Percentiles rank a stretch among this genome's conserved stretches.
phyloP scores from a whole-genome alignment of 2,329 filamentous ascomycete species.

The Aspergillus unguis region DNA sequence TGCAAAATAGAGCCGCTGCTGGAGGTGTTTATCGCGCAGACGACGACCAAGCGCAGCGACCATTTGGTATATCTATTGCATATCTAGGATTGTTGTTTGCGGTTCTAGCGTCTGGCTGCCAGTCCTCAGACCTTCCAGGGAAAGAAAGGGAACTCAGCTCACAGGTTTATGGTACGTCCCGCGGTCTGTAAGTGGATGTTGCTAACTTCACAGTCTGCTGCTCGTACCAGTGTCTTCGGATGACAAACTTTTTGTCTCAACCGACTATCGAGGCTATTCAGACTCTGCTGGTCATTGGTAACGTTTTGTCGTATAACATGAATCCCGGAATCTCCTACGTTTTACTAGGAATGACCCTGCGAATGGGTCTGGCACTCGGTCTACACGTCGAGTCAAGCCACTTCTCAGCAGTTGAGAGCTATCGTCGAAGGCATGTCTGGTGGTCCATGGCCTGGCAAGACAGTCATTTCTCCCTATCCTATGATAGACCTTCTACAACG shows the following conservation, averaged over 20 bases:
- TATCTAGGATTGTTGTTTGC: conserved; percentile 61
- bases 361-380: conserved; percentile 59
- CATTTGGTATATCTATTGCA: conserved; percentile 57
- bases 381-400: conserved; percentile 58
- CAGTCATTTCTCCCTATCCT: conserved; percentile 61
- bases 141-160: conserved; percentile 62
- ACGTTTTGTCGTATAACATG: conserved; percentile 62
- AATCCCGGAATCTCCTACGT: conserved; percentile 64
- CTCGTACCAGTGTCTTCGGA: conserved; percentile 62
- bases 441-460: conserved; percentile 66
- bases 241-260: conserved; percentile 62
- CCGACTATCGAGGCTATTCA: conserved; percentile 61
- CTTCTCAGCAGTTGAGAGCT: conserved; percentile 49
- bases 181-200: not conserved
- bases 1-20: conserved; percentile 50
- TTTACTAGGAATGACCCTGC: conserved; percentile 57
- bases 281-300: conserved; percentile 59
- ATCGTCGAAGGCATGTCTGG: conserved; percentile 46
- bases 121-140: conserved; percentile 56
- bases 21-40: conserved; percentile 41
- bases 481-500: conserved; percentile 56
- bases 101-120: conserved; percentile 60
- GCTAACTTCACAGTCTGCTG: conserved; percentile 54
- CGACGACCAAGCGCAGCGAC: conserved; percentile 51
- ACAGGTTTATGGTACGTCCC: conserved; percentile 56